A percentile compares a stretch with the other conserved stretches of the same genome.
Conservation (phyloP, 345 rosid species). For the Eucalyptus tenuipes region DNA sequence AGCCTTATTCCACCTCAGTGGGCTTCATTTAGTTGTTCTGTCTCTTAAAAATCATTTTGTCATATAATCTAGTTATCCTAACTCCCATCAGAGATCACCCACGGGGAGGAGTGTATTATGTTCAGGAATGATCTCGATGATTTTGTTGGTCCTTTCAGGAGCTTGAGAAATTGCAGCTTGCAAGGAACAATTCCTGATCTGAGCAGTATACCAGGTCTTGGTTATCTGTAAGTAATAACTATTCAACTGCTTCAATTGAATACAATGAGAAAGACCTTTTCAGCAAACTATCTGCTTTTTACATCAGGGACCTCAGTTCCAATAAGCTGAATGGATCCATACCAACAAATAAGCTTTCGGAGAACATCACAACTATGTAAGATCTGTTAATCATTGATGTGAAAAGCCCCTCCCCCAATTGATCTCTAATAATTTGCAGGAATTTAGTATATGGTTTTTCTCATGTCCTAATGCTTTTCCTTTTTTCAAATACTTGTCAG, state of each 20-base stretch:
- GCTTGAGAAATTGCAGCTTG: constrained; percentile 82
- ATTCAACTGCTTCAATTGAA: not conserved
- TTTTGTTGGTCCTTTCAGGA: constrained; percentile 41
- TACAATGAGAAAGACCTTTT: not conserved
- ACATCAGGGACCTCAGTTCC: constrained; percentile 78
- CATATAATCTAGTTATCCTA: not conserved
- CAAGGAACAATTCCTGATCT: constrained; percentile 83
- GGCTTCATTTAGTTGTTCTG: not conserved
- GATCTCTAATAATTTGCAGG: not conserved
- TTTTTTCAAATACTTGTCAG: constrained; percentile 32
- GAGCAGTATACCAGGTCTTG: constrained; percentile 59
- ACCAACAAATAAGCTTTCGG: constrained; percentile 54
- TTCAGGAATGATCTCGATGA: not conserved
- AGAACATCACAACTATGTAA: constrained; percentile 82
- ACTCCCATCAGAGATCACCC: not conserved
- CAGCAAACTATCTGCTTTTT: not conserved
- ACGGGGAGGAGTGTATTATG: not conserved
- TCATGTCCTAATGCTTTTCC: not conserved
- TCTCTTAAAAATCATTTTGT: not conserved
- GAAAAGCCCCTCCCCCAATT: not conserved
- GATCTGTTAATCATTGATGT: not conserved
- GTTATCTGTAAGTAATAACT: constrained; percentile 61
- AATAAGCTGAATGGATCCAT: constrained; percentile 70
- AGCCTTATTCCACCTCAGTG: not conserved
- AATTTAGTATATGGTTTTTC: not conserved